These are phyloP conservation scores for Colletotrichum kahawae DNA, from an alignment of 2,329 filamentous ascomycete species.

Conservation along the genomic window DNA sequence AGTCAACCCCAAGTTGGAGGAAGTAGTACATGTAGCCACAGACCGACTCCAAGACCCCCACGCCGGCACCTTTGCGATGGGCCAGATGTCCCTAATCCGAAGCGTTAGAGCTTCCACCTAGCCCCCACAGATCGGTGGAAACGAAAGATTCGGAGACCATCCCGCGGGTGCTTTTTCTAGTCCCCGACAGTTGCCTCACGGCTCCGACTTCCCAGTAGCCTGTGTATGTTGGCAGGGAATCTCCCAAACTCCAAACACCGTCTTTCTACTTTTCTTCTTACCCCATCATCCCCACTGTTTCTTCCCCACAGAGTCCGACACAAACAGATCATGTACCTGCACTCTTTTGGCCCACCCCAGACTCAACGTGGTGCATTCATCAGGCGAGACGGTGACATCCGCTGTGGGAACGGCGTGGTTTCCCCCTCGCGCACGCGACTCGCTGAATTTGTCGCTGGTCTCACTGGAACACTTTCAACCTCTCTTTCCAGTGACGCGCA, in stretches of 20 bases:
- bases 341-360: not conserved
- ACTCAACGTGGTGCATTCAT: slow-evolving; percentile 2
- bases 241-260: not conserved
- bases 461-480: not conserved
- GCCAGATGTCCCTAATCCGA: not conserved
- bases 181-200: not conserved
- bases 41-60: slow-evolving; percentile 7
- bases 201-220: not conserved
- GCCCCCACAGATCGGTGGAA: slow-evolving; percentile 13
- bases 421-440: not conserved
- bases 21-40: not conserved
- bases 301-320: slow-evolving; percentile 6
- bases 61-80: not conserved
- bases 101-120: not conserved
- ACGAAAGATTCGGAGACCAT: not conserved
- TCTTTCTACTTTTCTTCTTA: not conserved
- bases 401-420: slow-evolving; percentile 13
- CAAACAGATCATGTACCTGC: slow-evolving; percentile 9
- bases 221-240: not conserved
- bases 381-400: slow-evolving; percentile 13
- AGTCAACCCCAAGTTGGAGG: not conserved
- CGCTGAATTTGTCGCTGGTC: slow-evolving; percentile 13
- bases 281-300: slow-evolving; percentile 16
- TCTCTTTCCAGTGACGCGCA: not conserved
- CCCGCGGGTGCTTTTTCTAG: not conserved